phyloP scores from a whole-genome alignment of 1,139 yeast genomes.

The Debaryomycetaceae sp. region DNA sequence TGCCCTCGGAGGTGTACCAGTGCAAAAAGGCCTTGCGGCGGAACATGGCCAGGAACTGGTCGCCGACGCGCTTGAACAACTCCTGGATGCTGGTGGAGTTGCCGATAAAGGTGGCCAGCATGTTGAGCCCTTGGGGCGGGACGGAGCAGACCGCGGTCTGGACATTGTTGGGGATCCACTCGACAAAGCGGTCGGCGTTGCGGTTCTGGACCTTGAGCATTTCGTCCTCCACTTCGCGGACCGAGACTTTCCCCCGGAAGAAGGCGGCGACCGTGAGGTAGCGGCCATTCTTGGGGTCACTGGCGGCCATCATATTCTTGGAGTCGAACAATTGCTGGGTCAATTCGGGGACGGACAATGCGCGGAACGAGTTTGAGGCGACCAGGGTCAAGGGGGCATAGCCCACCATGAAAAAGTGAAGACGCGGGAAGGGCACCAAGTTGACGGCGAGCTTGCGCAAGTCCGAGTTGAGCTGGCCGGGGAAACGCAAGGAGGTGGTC shows the following conservation, averaged over 20 bases:
- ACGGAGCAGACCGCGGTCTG: constrained; percentile 90
- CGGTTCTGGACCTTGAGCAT: constrained; percentile 78
- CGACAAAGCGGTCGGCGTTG: constrained; percentile 75
- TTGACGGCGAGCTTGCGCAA: constrained; percentile 86
- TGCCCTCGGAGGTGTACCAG: constrained; percentile 92
- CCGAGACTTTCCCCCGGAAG: constrained; percentile 86
- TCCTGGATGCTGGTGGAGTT: constrained; percentile 90
- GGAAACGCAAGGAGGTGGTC: constrained; percentile 80
- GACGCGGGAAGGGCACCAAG: constrained; percentile 88
- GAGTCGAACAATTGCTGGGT: constrained; percentile 91
- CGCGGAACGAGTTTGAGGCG: constrained; percentile 71
- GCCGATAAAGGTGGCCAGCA: constrained; percentile 88
- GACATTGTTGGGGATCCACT: constrained; percentile 95
- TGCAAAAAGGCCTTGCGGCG: constrained; percentile 91
- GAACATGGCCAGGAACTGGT: constrained; percentile 85
- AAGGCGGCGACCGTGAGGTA: constrained; percentile 91
- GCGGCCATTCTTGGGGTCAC: constrained; percentile 84
- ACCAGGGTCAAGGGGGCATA: constrained; percentile 83
- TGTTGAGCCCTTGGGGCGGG: constrained; percentile 75
- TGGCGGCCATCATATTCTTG: constrained; percentile 91
- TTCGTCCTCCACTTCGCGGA: constrained; percentile 89
- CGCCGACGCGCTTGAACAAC: constrained; percentile 80
- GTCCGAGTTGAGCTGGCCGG: constrained; percentile 89
- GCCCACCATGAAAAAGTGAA: constrained; percentile 91
- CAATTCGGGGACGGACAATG: constrained; percentile 79